Evolutionary conservation across 2,329 filamentous ascomycete species (phyloP).

Genomic region (Cladobotryum mycophilum): DNA sequence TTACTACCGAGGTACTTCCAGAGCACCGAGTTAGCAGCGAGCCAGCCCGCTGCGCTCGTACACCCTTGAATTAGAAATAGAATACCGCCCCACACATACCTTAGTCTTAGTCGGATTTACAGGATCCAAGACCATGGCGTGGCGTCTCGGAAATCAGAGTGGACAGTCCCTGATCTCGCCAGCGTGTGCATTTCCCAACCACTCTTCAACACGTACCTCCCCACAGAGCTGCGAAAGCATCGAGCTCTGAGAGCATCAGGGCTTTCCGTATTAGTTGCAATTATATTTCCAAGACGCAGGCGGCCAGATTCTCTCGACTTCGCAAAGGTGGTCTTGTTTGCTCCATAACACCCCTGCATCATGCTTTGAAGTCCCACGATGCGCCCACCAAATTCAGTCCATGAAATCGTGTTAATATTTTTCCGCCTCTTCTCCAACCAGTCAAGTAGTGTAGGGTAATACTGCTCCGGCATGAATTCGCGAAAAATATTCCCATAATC

Average conservation of each 20-base stretch:
- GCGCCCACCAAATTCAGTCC: constrained; percentile 6
- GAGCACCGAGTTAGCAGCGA: too few relatives aligned
- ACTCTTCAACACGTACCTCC: not conserved
- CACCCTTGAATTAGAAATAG: not conserved
- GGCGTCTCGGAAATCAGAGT: constrained; percentile 2
- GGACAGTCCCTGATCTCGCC: constrained; percentile 1
- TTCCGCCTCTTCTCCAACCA: constrained; percentile 6
- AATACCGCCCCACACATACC: too few relatives aligned
- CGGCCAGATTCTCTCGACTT: not conserved
- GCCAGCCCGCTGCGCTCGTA: too few relatives aligned
- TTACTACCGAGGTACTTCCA: too few relatives aligned
- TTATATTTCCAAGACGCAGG: constrained; percentile 6
- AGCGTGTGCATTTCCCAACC: constrained; percentile 1
- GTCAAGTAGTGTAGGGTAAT: constrained; percentile 4
- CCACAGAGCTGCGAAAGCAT: constrained; percentile 5
- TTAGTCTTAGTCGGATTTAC: not conserved
- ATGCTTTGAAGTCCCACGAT: constrained; percentile 5
- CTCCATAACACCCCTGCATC: not conserved
- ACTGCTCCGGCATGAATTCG: not conserved
- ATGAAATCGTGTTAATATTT: constrained; percentile 6
- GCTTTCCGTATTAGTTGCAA: constrained; percentile 1
- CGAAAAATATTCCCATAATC: constrained; percentile 8
- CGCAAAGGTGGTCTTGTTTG: constrained; percentile 3
- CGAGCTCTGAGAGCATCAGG: not conserved
- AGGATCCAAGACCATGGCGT: constrained; percentile 9